Evolutionary conservation across 2,329 filamentous ascomycete genomes (phyloP).

Genomic region (Penicillium sp.): DNA sequence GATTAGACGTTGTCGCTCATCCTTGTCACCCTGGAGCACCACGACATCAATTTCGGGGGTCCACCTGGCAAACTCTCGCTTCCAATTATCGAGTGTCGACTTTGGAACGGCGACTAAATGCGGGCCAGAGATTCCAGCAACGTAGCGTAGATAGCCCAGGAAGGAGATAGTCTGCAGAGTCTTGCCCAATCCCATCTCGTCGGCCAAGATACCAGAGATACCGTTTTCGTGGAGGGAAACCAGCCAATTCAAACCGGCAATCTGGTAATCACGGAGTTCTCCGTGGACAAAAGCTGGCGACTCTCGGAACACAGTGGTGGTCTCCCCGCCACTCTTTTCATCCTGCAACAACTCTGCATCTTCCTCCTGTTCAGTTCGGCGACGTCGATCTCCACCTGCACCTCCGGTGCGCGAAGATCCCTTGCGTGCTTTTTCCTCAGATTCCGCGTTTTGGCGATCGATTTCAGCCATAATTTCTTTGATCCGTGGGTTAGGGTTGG

Average conservation of each 20-base stretch:
- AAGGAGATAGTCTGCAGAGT: slow-evolving; percentile 97
- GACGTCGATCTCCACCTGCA: slow-evolving; percentile 72
- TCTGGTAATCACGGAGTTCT: slow-evolving; percentile 92
- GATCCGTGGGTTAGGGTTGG: slow-evolving; percentile 92
- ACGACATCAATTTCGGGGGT: slow-evolving; percentile 94
- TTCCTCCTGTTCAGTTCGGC: slow-evolving; percentile 95
- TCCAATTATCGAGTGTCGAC: slow-evolving; percentile 98
- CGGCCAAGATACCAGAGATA: slow-evolving; percentile 95
- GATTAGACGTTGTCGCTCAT: slow-evolving; percentile 85
- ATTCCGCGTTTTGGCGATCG: slow-evolving; percentile 81
- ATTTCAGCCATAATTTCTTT: slow-evolving; percentile 93
- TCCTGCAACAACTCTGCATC: slow-evolving; percentile 85
- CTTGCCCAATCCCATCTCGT: slow-evolving; percentile 98
- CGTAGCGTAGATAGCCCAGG: slow-evolving; percentile 87
- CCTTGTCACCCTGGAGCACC: slow-evolving; percentile 91
- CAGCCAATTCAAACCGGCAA: slow-evolving; percentile 95
- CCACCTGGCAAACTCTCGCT: slow-evolving; percentile 90
- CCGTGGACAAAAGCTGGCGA: slow-evolving; percentile 88
- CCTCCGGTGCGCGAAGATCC: slow-evolving; percentile 78
- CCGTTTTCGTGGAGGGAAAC: slow-evolving; percentile 97
- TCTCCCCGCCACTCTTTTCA: slow-evolving; percentile 82
- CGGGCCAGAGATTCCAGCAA: slow-evolving; percentile 84
- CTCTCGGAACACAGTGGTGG: slow-evolving; percentile 88
- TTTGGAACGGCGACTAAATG: slow-evolving; percentile 93
- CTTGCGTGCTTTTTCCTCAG: slow-evolving; percentile 70